Evolutionary conservation across 345 rosid species (phyloP).

Genomic region (Cochlearia excelsa): DNA sequence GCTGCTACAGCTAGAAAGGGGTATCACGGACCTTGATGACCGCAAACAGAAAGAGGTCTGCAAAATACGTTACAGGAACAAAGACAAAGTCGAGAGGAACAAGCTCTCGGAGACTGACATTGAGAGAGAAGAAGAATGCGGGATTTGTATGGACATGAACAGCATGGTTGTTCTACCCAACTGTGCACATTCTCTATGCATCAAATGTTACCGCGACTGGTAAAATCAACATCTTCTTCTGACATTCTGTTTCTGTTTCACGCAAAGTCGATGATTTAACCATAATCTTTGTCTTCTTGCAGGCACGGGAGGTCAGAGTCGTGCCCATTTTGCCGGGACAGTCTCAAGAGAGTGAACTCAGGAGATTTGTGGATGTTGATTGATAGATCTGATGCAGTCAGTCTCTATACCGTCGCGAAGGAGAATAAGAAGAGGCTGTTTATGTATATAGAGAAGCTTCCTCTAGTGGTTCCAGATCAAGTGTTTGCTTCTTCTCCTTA

Average conservation of each 20-base stretch:
- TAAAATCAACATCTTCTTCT: conserved; percentile 35
- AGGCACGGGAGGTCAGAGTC: conserved; percentile 74
- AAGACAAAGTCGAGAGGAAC: conserved; percentile 44
- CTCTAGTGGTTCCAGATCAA: conserved; percentile 57
- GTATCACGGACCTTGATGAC: conserved; percentile 72
- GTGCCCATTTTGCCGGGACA: conserved; percentile 79
- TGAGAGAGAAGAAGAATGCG: conserved; percentile 78
- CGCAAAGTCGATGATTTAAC: neutral
- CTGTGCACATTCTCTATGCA: conserved; percentile 69
- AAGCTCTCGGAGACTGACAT: conserved; percentile 52
- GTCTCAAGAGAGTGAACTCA: conserved; percentile 58
- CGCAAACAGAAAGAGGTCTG: conserved; percentile 69
- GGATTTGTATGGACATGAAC: conserved; percentile 74
- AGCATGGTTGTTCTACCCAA: conserved; percentile 65
- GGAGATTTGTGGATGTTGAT: conserved; percentile 71
- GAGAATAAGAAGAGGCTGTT: conserved; percentile 61
- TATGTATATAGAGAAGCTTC: conserved; percentile 66
- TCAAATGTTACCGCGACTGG: conserved; percentile 71
- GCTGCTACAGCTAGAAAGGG: conserved; percentile 64
- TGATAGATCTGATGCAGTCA: conserved; percentile 48
- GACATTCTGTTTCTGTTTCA: no score
- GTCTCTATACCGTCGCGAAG: conserved; percentile 39
- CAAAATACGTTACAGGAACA: conserved; percentile 49
- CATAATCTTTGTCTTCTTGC: conserved; percentile 22
- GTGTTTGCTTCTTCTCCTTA: conserved; percentile 44